These are phyloP conservation scores for Rhodotorula paludigena DNA, from an alignment of 768 basidiomycete species.

Conservation along the genomic window DNA sequence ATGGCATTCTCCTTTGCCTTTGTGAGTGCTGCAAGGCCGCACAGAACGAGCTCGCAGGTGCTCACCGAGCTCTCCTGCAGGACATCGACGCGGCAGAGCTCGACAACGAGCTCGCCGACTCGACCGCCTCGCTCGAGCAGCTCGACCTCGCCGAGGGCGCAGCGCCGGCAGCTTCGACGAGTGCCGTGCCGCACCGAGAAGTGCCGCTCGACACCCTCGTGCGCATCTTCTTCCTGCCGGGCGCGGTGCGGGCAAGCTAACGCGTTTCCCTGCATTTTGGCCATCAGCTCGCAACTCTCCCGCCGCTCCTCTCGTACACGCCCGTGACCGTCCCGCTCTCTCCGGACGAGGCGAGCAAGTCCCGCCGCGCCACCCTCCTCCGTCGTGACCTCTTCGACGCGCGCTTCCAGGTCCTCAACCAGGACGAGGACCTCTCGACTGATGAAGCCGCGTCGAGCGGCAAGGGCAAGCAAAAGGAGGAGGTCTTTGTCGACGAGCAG, in stretches of 20 bases:
- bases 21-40: not conserved
- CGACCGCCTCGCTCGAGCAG: not conserved
- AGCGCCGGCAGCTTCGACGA: not conserved
- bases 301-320: slow-evolving; percentile 73
- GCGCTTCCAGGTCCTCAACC: slow-evolving; percentile 82
- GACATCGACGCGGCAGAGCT: slow-evolving; percentile 15
- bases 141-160: not conserved
- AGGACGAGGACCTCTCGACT: slow-evolving; percentile 46
- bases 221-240: not conserved
- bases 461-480: slow-evolving; percentile 42
- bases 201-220: slow-evolving; percentile 45
- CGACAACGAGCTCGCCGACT: slow-evolving; percentile 17
- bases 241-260: not conserved
- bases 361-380: slow-evolving; percentile 50
- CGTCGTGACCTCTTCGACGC: slow-evolving; percentile 91
- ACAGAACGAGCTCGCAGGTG: too few species aligned
- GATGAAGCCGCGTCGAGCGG: slow-evolving; percentile 39
- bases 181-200: slow-evolving; percentile 21
- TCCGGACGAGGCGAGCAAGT: slow-evolving; percentile 20
- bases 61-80: not conserved
- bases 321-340: slow-evolving; percentile 58
- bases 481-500: slow-evolving; percentile 67
- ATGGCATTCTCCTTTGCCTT: slow-evolving; percentile 34
- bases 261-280: not conserved
- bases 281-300: slow-evolving; percentile 62